Conservation (phyloP, 192 early-diverging fungal genomes). For the Linnemannia schmuckeri region DNA sequence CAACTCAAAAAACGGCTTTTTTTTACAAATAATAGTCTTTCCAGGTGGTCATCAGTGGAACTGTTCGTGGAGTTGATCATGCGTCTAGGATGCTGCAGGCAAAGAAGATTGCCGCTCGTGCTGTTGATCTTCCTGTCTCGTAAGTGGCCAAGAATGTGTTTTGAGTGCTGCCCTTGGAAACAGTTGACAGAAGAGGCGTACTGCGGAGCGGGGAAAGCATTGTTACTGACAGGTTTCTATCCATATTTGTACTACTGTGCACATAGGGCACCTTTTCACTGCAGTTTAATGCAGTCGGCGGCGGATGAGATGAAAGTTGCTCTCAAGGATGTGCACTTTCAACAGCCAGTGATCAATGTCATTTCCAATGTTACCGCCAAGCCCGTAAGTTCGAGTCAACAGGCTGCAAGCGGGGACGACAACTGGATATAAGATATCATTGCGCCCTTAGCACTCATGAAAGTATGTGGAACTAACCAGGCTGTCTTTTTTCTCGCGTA, state of each 20-base stretch:
- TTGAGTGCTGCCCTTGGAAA: neutral
- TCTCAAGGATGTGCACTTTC: slow-evolving; percentile 78
- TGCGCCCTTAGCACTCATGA: neutral
- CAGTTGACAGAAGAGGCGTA: neutral
- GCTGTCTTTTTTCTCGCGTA: neutral
- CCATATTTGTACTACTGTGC: neutral
- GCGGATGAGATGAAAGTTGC: slow-evolving; percentile 79
- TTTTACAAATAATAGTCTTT: slow-evolving; percentile 60
- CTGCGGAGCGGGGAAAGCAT: neutral
- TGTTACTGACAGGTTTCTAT: neutral
- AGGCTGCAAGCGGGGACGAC: neutral
- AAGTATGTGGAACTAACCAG: neutral
- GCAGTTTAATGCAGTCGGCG: slow-evolving; percentile 90
- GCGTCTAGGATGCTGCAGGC: slow-evolving; percentile 86
- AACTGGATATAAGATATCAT: neutral
- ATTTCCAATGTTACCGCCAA: slow-evolving; percentile 93
- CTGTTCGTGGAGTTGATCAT: slow-evolving; percentile 84
- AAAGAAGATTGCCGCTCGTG: slow-evolving; percentile 85
- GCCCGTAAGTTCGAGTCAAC: slow-evolving; percentile 70
- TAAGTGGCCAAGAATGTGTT: slow-evolving; percentile 36
- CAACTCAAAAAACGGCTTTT: neutral
- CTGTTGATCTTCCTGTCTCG: slow-evolving; percentile 92
- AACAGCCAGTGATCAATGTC: slow-evolving; percentile 83
- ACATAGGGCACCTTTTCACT: slow-evolving; percentile 93
- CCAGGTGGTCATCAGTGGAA: slow-evolving; percentile 94